phyloP scores from a whole-genome alignment of 2,329 filamentous ascomycete species.

The Colletotrichum aenigma region DNA sequence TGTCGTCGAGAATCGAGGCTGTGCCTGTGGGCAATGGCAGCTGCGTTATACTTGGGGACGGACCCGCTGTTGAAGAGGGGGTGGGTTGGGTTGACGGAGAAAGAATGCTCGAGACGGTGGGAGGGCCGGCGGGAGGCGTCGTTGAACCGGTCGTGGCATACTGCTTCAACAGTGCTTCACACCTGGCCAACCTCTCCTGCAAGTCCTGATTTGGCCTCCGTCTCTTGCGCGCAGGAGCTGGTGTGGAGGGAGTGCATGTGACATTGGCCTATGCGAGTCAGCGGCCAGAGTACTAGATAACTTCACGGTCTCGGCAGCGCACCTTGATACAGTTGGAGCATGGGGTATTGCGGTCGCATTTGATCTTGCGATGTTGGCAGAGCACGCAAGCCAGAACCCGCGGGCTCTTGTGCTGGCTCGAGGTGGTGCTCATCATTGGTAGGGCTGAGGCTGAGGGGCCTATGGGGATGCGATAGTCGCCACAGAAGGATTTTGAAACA shows the following conservation, averaged over 20 bases:
- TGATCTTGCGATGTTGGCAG: constrained; percentile 67
- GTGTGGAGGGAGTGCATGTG: constrained; percentile 63
- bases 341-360: constrained; percentile 63
- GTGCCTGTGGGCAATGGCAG: constrained; percentile 22
- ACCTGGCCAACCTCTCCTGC: constrained; percentile 63
- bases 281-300: neutral
- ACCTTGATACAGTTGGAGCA: constrained; percentile 67
- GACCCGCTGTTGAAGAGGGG: constrained; percentile 5
- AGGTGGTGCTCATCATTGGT: constrained; percentile 14
- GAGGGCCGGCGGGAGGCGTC: constrained; percentile 23
- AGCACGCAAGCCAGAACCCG: constrained; percentile 59
- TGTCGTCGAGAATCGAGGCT: constrained; percentile 24
- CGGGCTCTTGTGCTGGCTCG: constrained; percentile 37
- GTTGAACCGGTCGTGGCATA: constrained; percentile 47
- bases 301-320: constrained; percentile 24
- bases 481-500: neutral
- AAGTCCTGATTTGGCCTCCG: constrained; percentile 65
- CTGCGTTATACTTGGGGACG: constrained; percentile 13
- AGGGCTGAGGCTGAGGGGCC: constrained; percentile 6
- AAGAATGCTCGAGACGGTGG: constrained; percentile 19
- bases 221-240: constrained; percentile 63
- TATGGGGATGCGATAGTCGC: neutral
- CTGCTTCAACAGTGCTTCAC: constrained; percentile 62
- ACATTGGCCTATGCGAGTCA: constrained; percentile 55
- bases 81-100: neutral